Evolutionary conservation across 139 green algal genomes (phyloP).

Genomic region (Trebouxia sp.): DNA sequence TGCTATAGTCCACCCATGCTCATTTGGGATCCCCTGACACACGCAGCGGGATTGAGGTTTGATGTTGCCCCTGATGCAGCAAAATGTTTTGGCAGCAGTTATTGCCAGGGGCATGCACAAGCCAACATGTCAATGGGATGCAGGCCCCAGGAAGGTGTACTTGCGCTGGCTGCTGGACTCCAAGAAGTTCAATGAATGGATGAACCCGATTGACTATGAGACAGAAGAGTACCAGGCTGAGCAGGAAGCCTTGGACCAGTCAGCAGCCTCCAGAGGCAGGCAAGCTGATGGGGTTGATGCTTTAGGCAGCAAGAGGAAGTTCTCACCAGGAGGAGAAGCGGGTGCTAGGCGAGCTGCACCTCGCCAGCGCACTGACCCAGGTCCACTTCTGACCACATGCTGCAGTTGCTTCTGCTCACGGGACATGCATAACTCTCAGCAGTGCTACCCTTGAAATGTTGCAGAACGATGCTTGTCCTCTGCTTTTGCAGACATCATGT

Average conservation of each 20-base stretch:
- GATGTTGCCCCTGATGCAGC: not conserved
- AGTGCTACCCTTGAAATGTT: no score
- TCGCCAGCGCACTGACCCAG: not conserved
- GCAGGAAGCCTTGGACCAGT: conserved; percentile 37
- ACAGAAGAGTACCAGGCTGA: conserved; percentile 54
- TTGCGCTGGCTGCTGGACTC: conserved; percentile 78
- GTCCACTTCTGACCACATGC: not conserved
- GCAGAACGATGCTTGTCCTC: no score
- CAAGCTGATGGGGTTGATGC: not conserved
- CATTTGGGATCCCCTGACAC: not conserved
- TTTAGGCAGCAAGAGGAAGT: not conserved
- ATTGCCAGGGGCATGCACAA: not conserved
- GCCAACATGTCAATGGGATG: not conserved
- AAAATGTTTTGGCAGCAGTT: not conserved
- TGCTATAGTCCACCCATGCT: not conserved
- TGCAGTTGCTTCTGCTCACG: not conserved
- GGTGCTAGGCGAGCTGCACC: not conserved
- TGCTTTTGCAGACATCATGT: no score
- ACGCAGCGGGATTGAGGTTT: not conserved
- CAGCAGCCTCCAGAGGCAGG: not conserved
- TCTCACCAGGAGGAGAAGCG: not conserved
- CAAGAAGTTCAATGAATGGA: conserved; percentile 92
- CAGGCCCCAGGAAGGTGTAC: conserved; percentile 60
- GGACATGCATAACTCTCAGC: no score
- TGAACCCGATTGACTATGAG: conserved; percentile 87